Conservation (phyloP, 2,329 filamentous ascomycete genomes). For the Apiospora arundinis region DNA sequence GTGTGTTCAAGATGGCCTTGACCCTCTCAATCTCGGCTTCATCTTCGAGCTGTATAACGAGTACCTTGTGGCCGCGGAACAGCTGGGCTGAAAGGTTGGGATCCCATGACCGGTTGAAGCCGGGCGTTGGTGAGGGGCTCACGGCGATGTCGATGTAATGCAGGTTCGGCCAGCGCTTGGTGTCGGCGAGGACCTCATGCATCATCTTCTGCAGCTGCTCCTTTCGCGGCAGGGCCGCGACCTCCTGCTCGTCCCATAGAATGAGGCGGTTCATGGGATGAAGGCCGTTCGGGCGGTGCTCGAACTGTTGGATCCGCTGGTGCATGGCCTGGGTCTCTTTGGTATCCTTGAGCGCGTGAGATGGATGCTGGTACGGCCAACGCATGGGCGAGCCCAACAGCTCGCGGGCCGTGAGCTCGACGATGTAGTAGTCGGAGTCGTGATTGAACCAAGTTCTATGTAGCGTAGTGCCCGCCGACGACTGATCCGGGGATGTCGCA, state of each 20-base stretch:
- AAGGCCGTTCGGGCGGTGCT: neutral
- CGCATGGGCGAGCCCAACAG: neutral
- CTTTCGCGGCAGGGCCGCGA: neutral
- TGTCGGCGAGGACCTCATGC: slow-evolving; percentile 7
- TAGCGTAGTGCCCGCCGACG: neutral
- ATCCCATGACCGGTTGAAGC: slow-evolving; percentile 15
- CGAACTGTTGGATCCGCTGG: neutral
- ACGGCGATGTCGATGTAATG: slow-evolving; percentile 15
- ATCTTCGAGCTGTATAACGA: slow-evolving; percentile 1
- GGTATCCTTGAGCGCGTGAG: neutral
- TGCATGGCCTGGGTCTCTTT: neutral
- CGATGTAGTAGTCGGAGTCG: slow-evolving; percentile 4
- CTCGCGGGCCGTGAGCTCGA: neutral
- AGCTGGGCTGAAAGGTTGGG: neutral
- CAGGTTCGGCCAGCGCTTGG: slow-evolving; percentile 17
- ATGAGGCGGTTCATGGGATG: neutral
- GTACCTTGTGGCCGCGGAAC: neutral
- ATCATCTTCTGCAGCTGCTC: neutral
- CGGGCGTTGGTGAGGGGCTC: slow-evolving; percentile 10
- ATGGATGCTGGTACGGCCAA: neutral
- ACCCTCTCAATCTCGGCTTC: slow-evolving; percentile 4
- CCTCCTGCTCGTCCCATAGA: neutral
- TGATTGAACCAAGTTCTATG: slow-evolving; percentile 16
- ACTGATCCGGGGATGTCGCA: neutral
- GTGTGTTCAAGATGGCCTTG: neutral